Percentiles rank a stretch among this genome's conserved stretches.
Conservation (phyloP, 2,329 filamentous ascomycete genomes). For the Acrodontium crateriforme region DNA sequence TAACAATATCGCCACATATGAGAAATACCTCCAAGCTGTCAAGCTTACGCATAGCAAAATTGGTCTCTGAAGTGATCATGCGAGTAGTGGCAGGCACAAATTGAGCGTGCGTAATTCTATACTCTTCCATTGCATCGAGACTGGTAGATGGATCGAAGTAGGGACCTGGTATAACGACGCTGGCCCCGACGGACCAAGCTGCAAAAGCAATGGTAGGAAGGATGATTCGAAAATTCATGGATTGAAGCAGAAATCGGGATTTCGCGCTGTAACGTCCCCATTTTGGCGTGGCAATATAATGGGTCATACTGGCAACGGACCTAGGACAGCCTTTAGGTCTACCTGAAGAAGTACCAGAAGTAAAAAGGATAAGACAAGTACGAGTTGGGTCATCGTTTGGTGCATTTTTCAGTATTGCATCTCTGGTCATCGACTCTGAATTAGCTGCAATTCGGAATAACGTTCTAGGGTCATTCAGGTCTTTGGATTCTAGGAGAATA, state of each 20-base stretch:
- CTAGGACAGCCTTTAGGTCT: conserved; percentile 2
- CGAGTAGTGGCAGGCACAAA: conserved; percentile 8
- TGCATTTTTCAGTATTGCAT: background rate
- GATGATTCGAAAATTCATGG: conserved; percentile 10
- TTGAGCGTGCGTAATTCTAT: conserved; percentile 5
- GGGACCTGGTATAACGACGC: conserved; percentile 7
- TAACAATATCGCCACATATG: conserved; percentile 9
- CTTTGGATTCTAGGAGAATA: too few relatives aligned
- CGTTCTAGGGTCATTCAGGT: too few relatives aligned
- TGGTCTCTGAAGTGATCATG: conserved; percentile 4
- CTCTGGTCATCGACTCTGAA: too few relatives aligned
- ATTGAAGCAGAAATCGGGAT: background rate
- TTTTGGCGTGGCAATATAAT: background rate
- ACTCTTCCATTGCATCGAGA: conserved; percentile 6
- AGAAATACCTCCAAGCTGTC: conserved; percentile 2
- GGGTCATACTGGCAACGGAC: background rate
- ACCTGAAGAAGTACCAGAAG: conserved; percentile 1
- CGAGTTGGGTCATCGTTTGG: background rate
- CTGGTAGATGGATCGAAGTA: conserved; percentile 2
- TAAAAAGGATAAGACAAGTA: conserved; percentile 1
- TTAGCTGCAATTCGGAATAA: too few relatives aligned
- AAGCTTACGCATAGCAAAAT: conserved; percentile 3
- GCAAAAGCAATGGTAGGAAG: conserved; percentile 4
- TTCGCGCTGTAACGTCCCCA: background rate
- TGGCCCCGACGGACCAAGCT: conserved; percentile 7